These are phyloP conservation scores for Scutellaria barbata DNA, from an alignment of 257 asterid genomes.

Conservation along the genomic window DNA sequence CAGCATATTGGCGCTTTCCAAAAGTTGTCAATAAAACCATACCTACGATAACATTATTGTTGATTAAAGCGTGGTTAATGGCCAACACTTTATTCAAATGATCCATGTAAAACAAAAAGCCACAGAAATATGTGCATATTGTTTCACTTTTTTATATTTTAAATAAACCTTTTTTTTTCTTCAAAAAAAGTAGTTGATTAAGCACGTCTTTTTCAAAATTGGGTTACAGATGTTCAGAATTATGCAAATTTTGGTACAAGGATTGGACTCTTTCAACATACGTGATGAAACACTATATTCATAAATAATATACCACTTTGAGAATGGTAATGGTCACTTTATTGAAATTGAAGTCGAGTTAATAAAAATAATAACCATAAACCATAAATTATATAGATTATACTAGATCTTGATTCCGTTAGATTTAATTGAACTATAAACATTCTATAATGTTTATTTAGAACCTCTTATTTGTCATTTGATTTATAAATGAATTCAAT, in stretches of 20 bases:
- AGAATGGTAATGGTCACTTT: neutral
- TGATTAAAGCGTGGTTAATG: slow-evolving; percentile 9
- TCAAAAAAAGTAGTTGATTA: too few species aligned
- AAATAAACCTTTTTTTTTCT: too few species aligned
- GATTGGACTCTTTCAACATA: slow-evolving; percentile 15
- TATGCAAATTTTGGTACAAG: neutral
- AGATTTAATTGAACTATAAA: too few species aligned
- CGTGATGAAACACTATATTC: neutral
- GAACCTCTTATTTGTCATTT: too few species aligned
- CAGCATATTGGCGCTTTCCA: slow-evolving; percentile 22
- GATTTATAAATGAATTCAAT: too few species aligned
- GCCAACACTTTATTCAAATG: slow-evolving; percentile 25
- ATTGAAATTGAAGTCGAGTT: too few species aligned
- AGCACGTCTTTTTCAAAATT: too few species aligned
- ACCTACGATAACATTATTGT: neutral
- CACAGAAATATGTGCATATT: neutral
- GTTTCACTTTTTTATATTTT: slow-evolving; percentile 11
- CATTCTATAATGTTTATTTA: too few species aligned
- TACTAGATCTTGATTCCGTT: too few species aligned
- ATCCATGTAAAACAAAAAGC: slow-evolving; percentile 1
- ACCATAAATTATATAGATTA: too few species aligned
- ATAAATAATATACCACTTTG: neutral
- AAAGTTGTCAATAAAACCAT: neutral
- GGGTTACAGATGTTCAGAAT: neutral
- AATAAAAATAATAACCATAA: too few species aligned